A percentile compares a stretch with the other conserved stretches of the same genome.
Conservation (phyloP, 1,284 basidiomycete genomes). For the Puccinia polysora region DNA sequence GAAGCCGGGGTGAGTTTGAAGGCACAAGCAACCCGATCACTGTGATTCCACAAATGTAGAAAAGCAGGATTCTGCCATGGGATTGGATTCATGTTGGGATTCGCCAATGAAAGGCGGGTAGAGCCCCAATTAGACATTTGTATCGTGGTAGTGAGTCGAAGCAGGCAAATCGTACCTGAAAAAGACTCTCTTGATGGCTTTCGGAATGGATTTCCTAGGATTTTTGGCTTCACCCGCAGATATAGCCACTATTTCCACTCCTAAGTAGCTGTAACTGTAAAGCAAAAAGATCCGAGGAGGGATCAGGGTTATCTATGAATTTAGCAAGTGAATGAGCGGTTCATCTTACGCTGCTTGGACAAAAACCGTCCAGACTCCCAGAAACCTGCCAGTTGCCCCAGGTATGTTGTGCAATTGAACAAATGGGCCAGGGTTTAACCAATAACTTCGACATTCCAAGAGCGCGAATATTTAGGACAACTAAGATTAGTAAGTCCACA, state of each 20-base stretch:
- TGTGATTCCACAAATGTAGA: slow-evolving; percentile 50
- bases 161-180: slow-evolving; percentile 17
- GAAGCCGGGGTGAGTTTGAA: slow-evolving; percentile 46
- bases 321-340: neutral
- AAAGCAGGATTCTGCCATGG: slow-evolving; percentile 51
- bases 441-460: no score
- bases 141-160: slow-evolving; percentile 19
- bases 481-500: neutral
- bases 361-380: slow-evolving; percentile 59
- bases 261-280: slow-evolving; percentile 2
- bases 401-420: slow-evolving; percentile 49
- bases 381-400: slow-evolving; percentile 52
- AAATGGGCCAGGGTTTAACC: slow-evolving; percentile 66
- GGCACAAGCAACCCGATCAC: slow-evolving; percentile 50
- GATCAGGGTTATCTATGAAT: neutral
- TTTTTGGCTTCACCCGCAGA: slow-evolving; percentile 13
- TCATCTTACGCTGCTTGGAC: slow-evolving; percentile 58
- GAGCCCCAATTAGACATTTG: neutral
- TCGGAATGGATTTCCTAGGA: slow-evolving; percentile 15
- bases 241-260: slow-evolving; percentile 1
- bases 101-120: no score
- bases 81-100: slow-evolving; percentile 48
- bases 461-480: slow-evolving; percentile 59
- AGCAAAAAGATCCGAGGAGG: neutral
- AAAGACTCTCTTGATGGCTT: slow-evolving; percentile 27